Evolutionary conservation across 345 rosid species (phyloP), one percentile per base, ranked within the genome.

Genomic region (Triadica sebifera): DNA sequence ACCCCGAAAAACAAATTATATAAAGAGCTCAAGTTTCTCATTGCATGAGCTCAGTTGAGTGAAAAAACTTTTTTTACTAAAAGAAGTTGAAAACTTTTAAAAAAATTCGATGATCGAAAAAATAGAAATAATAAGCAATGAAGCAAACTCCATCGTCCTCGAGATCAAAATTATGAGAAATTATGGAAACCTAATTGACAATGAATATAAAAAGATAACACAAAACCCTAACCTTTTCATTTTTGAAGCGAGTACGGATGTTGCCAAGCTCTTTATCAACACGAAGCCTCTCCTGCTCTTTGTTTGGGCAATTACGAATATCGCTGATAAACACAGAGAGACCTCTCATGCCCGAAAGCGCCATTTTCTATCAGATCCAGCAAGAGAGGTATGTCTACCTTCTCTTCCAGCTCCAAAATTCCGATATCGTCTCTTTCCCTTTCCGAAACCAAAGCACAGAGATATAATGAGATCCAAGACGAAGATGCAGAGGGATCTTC

Each of bases 251-350:
- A 50, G 90, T 90, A 76, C 99, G 99, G 69, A 91, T 7, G 78
- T 96, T 96, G 57, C 99, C 99, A 37, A 96, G 99, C 90, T 93
- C 99, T 82, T 96, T 96, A 83, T 96, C 99, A 72, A 96, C 96
- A 72, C 99, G 92, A 22, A 93, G 96, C 13, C 99, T 78, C 74
- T 96, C 99, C 68, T 89, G 91, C 73, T 96, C 99, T 81, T 96
- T 96, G 87, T 96, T 96, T 84, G 84, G 98, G 81, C 99, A 91
- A 88, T 93, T 96, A n/a, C 99, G 94, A 71, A 96, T 69, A 77
- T 96, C 99, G 73, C 99, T 96, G 77, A 96, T 93, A 80, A 96
- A 96, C 4, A 96, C 91, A 7, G 99, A 96, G 57, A 96, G 97
- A 0, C 99, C 99, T 79, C 99, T 88, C 98, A 96, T 96, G 74